Percentiles rank a stretch among this genome's conserved stretches.
phyloP scores from a whole-genome alignment of 2,329 filamentous ascomycete genomes.

The Alternaria solani region DNA sequence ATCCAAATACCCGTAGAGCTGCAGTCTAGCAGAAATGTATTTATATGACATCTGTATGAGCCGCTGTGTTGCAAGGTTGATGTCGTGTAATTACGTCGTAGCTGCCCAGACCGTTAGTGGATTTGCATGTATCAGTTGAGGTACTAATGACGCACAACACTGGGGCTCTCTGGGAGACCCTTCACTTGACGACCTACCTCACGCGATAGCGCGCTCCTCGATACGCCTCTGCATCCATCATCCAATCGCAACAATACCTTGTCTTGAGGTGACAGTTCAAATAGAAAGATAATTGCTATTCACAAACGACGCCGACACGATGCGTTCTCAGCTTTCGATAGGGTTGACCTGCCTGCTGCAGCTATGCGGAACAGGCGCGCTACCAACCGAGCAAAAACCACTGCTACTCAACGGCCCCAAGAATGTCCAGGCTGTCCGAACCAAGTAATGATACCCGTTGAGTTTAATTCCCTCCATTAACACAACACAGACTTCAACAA shows the following conservation, averaged over 20 bases:
- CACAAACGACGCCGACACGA: slow-evolving; percentile 7
- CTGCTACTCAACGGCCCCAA: slow-evolving; percentile 22
- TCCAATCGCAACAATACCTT: neutral
- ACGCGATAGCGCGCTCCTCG: slow-evolving; percentile 21
- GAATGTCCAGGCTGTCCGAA: slow-evolving; percentile 36
- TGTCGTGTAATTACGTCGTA: slow-evolving; percentile 18
- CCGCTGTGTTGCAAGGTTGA: slow-evolving; percentile 8
- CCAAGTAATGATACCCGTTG: slow-evolving; percentile 30
- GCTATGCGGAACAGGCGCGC: slow-evolving; percentile 22
- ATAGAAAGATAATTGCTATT: neutral
- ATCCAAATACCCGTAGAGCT: slow-evolving; percentile 17
- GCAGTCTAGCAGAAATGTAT: slow-evolving; percentile 6
- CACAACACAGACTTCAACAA: slow-evolving; percentile 41
- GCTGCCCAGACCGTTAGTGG: slow-evolving; percentile 21
- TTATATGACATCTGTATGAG: slow-evolving; percentile 4
- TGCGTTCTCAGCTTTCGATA: slow-evolving; percentile 23
- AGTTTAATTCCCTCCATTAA: neutral
- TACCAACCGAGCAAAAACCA: slow-evolving; percentile 42
- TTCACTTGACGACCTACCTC: slow-evolving; percentile 20
- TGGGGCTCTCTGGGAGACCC: slow-evolving; percentile 24
- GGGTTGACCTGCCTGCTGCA: slow-evolving; percentile 28
- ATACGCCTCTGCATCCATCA: neutral
- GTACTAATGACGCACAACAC: slow-evolving; percentile 37
- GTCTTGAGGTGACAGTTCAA: neutral
- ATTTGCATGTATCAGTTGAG: slow-evolving; percentile 37